Evolutionary conservation across 2,329 filamentous ascomycete genomes (phyloP).

Genomic region (Colletotrichum godetiae): DNA sequence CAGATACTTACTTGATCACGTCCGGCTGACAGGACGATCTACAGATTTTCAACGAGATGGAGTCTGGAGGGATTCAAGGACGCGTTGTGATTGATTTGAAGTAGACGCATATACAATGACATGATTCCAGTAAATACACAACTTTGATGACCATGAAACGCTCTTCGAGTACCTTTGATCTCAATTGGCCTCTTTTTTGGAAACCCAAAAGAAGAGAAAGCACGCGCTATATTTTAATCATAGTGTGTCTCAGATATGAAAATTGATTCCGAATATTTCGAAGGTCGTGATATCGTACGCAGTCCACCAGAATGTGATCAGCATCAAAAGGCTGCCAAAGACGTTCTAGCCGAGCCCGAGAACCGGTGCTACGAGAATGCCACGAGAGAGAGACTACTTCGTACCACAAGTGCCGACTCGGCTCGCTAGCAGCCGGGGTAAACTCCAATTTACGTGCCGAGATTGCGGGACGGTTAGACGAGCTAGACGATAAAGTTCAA

Average conservation of each 20-base stretch:
- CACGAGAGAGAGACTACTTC: background rate
- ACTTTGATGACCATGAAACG: background rate
- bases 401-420: background rate
- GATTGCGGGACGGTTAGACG: background rate
- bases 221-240: too few species aligned
- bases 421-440: background rate
- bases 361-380: background rate
- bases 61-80: conserved; percentile 30
- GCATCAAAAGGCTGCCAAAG: background rate
- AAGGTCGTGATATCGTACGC: too few species aligned
- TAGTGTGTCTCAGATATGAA: too few species aligned
- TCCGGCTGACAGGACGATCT: background rate
- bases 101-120: background rate
- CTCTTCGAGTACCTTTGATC: background rate
- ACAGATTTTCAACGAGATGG: conserved; percentile 33
- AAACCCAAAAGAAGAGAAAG: background rate
- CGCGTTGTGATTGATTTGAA: conserved; percentile 33
- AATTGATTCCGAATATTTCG: background rate
- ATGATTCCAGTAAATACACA: background rate
- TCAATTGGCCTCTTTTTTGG: background rate
- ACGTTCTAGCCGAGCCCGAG: background rate
- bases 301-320: too few species aligned
- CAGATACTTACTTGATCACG: background rate
- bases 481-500: background rate
- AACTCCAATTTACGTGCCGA: background rate